Conservation (phyloP, 768 basidiomycete species). For the Podaxis carcinomalis region DNA sequence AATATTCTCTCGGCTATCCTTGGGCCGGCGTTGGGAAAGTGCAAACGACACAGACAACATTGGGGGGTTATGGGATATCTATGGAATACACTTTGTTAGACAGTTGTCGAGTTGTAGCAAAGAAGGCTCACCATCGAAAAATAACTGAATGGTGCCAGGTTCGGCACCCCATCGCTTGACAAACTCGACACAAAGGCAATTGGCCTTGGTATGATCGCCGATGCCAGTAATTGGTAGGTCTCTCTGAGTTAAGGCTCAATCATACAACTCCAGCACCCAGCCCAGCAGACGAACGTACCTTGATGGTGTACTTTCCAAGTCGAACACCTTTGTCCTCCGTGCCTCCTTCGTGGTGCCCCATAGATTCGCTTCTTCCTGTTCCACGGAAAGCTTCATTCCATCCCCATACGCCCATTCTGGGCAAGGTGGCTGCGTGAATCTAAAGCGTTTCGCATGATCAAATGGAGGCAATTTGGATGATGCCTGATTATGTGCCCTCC, state of each 20-base stretch:
- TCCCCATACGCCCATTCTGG: conserved; percentile 41
- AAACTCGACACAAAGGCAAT: conserved; percentile 64
- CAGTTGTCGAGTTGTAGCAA: background rate
- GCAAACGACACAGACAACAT: conserved; percentile 60
- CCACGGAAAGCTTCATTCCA: conserved; percentile 22
- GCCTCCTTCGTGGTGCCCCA: conserved; percentile 8
- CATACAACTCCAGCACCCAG: background rate
- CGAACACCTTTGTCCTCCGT: conserved; percentile 34
- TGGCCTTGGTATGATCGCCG: conserved; percentile 60
- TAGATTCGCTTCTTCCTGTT: conserved; percentile 20
- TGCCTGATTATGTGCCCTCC: conserved; percentile 4
- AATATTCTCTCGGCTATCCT: conserved; percentile 68
- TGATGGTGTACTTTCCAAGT: conserved; percentile 28
- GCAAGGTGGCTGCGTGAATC: conserved; percentile 32
- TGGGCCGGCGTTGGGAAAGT: conserved; percentile 36
- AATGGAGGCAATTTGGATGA: conserved; percentile 16
- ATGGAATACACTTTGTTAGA: background rate
- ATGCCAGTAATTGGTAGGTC: conserved; percentile 49
- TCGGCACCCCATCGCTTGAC: conserved; percentile 44
- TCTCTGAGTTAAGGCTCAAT: conserved; percentile 22
- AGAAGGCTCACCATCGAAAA: conserved; percentile 51
- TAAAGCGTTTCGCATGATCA: conserved; percentile 24
- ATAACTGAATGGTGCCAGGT: conserved; percentile 69
- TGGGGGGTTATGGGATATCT: conserved; percentile 65
- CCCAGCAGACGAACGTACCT: conserved; percentile 17